phyloP scores from a whole-genome alignment of 805 yeast genomes.

The Zygosaccharomyces bailii region DNA sequence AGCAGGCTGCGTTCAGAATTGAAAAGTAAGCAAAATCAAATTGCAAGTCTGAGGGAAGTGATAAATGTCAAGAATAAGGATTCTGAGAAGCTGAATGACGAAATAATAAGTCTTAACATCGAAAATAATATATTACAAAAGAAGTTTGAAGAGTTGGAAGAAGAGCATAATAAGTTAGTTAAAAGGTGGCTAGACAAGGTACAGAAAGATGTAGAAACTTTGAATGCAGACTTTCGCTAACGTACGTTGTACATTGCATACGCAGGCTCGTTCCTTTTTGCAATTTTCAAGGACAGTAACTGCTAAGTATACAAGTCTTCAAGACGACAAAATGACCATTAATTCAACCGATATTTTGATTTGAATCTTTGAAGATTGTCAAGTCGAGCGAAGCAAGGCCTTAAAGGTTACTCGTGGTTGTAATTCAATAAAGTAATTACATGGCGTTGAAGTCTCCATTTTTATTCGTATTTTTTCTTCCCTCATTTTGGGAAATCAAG shows the following conservation, averaged over 20 bases:
- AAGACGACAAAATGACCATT: too few species aligned
- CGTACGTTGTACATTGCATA: neutral
- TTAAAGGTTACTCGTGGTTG: too few species aligned
- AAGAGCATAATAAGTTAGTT: slow-evolving; percentile 51
- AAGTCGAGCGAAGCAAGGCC: too few species aligned
- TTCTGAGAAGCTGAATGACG: slow-evolving; percentile 62
- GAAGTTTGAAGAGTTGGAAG: slow-evolving; percentile 37
- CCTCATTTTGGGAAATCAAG: too few species aligned
- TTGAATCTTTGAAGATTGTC: too few species aligned
- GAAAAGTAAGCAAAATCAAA: slow-evolving; percentile 24
- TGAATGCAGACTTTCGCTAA: slow-evolving; percentile 39
- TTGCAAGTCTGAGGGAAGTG: slow-evolving; percentile 28
- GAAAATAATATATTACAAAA: slow-evolving; percentile 44
- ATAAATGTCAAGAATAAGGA: slow-evolving; percentile 49
- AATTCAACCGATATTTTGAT: too few species aligned
- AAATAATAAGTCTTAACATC: slow-evolving; percentile 56
- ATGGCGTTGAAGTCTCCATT: too few species aligned
- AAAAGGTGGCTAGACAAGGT: slow-evolving; percentile 59
- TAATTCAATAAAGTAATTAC: too few species aligned
- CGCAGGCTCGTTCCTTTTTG: too few species aligned
- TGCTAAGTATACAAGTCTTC: too few species aligned
- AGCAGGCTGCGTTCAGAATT: slow-evolving; percentile 19
- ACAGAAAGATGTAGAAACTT: slow-evolving; percentile 54
- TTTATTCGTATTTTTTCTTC: too few species aligned
- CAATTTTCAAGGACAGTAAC: too few species aligned